These are phyloP conservation scores for Salvia miltiorrhiza DNA, from an alignment of 257 asterid genomes.

Conservation along the genomic window DNA sequence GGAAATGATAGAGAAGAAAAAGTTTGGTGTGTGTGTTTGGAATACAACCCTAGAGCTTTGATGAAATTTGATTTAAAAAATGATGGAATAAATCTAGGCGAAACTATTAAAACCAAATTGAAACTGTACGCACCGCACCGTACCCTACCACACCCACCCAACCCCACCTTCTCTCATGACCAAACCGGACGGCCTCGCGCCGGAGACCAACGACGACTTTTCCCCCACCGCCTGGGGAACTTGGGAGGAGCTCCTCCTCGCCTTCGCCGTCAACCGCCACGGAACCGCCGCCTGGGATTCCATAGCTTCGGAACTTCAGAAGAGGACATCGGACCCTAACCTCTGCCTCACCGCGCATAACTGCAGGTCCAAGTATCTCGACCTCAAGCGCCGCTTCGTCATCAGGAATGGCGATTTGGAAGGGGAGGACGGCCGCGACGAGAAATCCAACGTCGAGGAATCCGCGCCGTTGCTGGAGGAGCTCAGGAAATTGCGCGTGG, in stretches of 20 bases:
- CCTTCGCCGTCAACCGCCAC: conserved; percentile 83
- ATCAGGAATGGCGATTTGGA: conserved; percentile 29
- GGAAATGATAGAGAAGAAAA: background rate
- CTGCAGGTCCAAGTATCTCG: conserved; percentile 49
- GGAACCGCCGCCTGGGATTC: conserved; percentile 71
- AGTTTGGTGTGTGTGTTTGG: background rate
- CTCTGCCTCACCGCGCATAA: conserved; percentile 36
- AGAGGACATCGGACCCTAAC: conserved; percentile 41
- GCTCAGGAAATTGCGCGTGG: conserved; percentile 68
- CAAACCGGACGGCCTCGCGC: conserved; percentile 41
- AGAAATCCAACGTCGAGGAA: conserved; percentile 36
- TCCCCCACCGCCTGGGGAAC: conserved; percentile 59
- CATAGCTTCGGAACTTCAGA: conserved; percentile 63
- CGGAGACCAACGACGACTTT: conserved; percentile 32
- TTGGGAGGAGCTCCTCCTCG: conserved; percentile 77
- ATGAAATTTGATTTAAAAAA: background rate
- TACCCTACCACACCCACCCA: background rate
- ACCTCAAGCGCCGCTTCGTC: conserved; percentile 51
- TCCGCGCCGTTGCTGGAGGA: conserved; percentile 61
- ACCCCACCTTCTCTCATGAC: conserved; percentile 36
- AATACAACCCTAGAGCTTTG: conserved; percentile 36
- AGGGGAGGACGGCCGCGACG: conserved; percentile 25
- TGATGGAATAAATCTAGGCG: conserved; percentile 10
- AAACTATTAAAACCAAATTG: conserved; percentile 15
- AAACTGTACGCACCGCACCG: conserved; percentile 37